Evolutionary conservation across 2,329 filamentous ascomycete genomes (phyloP).

Genomic region (Septoria linicola): DNA sequence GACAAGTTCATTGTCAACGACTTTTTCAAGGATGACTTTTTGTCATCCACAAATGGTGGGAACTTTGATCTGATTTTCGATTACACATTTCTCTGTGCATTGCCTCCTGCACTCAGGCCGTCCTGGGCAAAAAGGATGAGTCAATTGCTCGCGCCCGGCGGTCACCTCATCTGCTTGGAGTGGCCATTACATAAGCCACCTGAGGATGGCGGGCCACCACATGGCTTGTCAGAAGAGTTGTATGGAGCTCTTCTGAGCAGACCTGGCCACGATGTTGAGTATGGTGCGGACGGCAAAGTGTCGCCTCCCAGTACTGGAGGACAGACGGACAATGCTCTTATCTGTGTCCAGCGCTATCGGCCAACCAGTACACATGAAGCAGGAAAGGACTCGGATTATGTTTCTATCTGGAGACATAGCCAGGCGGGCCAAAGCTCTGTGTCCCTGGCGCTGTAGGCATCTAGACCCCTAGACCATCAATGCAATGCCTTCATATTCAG

Average conservation of each 20-base stretch:
- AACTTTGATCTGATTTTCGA: constrained; percentile 67
- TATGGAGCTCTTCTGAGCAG: constrained; percentile 70
- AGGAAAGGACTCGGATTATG: constrained; percentile 52
- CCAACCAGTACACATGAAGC: constrained; percentile 57
- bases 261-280: constrained; percentile 66
- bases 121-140: constrained; percentile 58
- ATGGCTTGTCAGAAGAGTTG: constrained; percentile 64
- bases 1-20: constrained; percentile 61
- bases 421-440: background rate
- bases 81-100: constrained; percentile 64
- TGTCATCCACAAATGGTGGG: constrained; percentile 43
- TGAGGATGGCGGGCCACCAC: constrained; percentile 68
- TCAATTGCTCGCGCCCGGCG: constrained; percentile 53
- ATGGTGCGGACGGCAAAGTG: constrained; percentile 56
- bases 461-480: too few species aligned
- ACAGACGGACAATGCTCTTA: constrained; percentile 46
- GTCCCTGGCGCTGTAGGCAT: too few species aligned
- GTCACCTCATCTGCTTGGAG: constrained; percentile 66
- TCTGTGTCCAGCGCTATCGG: constrained; percentile 54
- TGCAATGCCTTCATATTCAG: too few species aligned
- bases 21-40: constrained; percentile 65
- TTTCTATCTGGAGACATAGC: constrained; percentile 50
- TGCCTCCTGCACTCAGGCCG: constrained; percentile 56
- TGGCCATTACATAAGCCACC: constrained; percentile 63
- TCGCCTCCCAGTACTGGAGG: constrained; percentile 38